phyloP scores from a whole-genome alignment of 805 yeast genomes.

The Wickerhamomyces pijperi region DNA sequence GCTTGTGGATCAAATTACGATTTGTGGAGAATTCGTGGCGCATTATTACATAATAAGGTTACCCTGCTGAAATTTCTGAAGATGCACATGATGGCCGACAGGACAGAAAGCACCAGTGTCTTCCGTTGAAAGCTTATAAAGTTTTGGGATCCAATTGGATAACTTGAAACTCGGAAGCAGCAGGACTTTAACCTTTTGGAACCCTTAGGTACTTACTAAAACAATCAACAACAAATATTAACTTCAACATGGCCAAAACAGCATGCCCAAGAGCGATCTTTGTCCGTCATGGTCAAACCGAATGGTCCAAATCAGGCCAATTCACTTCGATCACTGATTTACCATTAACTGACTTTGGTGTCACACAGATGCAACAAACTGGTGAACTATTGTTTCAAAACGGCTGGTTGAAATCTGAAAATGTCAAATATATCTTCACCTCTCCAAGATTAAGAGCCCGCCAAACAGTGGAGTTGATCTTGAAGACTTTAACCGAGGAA shows the following conservation, averaged over 20 bases:
- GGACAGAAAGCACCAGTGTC: too few relatives aligned
- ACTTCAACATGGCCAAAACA: conserved; percentile 10
- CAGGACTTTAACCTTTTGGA: too few relatives aligned
- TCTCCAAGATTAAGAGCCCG: conserved; percentile 80
- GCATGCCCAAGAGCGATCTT: conserved; percentile 60
- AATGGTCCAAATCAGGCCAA: conserved; percentile 92
- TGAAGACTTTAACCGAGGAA: conserved; percentile 35
- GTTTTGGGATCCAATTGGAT: too few relatives aligned
- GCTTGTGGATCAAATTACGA: too few relatives aligned
- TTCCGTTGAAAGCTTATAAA: too few relatives aligned
- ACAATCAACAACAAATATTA: too few relatives aligned
- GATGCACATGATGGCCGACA: too few relatives aligned
- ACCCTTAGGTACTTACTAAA: too few relatives aligned
- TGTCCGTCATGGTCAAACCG: conserved; percentile 85
- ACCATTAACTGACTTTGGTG: conserved; percentile 69
- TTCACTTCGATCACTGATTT: conserved; percentile 83
- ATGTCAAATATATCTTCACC: conserved; percentile 53
- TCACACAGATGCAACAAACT: conserved; percentile 60
- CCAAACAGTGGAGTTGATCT: conserved; percentile 57
- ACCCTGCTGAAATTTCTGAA: conserved; percentile 12
- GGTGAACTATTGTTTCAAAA: conserved; percentile 61
- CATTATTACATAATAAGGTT: too few relatives aligned
- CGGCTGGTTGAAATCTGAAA: conserved; percentile 50
- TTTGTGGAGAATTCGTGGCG: too few relatives aligned
- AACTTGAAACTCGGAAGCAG: too few relatives aligned